Evolutionary conservation across 2,329 filamentous ascomycete genomes (phyloP), one percentile per base, ranked within the genome.

Genomic region (Phialocephala subalpina): DNA sequence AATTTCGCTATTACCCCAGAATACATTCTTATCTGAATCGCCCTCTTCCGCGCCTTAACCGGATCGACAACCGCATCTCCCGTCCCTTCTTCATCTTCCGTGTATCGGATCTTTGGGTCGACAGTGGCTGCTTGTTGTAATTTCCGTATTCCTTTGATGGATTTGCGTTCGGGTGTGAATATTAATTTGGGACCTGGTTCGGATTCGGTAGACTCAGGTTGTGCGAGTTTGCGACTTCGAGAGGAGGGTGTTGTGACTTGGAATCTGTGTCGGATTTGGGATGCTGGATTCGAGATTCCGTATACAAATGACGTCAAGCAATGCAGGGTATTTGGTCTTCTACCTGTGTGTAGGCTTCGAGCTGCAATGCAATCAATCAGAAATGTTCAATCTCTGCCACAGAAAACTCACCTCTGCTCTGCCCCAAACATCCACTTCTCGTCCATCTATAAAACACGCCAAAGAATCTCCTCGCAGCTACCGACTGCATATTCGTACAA

Each of bases 391-490:
- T 33, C 12, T 29, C 27, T 12, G 53, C 20, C 16, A 25, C 11
- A 9, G 6, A 35, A 16, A 20, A 53, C 58, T 59, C 36, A 58
- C 59, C 58, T 38, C 33, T 47, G 12, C 40, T 58, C 25, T 22
- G 18, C 22, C 11, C 25, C 49, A 29, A 33, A 49, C 66, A 68
- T 14, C 20, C 40, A 45, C 56, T 35, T n/a, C n/a, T 60, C 9
- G 67, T 69, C 67, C 68, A 72, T 38, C 65, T 59, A 60, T 63
- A 74, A 27, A 74, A 69, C 7, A 68, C 27, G 6, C 58, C 52
- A 58, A 69, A 74, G 68, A 75, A 75, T 22, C 62, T 63, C n/a
- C 62, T 64, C n/a, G 69, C 69, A 45, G 65, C 64, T 56, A 53
- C 49, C 40, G 62, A 66, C 27, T 52, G 35, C 29, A 56, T 40